Conservation (phyloP, 306 rosid species). For the Vigna mungo region DNA sequence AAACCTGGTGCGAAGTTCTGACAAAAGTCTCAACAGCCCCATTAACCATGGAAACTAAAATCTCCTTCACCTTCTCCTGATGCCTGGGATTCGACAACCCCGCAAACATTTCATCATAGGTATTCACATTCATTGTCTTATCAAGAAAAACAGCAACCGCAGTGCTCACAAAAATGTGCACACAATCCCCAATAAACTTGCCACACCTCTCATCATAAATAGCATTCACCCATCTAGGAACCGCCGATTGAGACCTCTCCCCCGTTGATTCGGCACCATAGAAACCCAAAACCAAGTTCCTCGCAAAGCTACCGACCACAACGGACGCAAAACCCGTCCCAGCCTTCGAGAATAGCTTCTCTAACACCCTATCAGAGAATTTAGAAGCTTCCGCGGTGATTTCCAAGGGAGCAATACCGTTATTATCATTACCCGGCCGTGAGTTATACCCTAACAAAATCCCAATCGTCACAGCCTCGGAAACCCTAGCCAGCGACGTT, state of each 20-base stretch:
- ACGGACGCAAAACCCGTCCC: conserved; percentile 87
- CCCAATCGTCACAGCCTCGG: conserved; percentile 71
- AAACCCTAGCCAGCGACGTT: conserved; percentile 53
- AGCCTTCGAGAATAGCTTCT: conserved; percentile 67
- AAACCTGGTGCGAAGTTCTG: conserved; percentile 80
- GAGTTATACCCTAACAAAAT: conserved; percentile 57
- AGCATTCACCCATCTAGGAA: conserved; percentile 64
- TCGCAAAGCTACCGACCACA: conserved; percentile 95
- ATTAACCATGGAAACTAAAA: conserved; percentile 74
- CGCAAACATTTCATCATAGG: conserved; percentile 70
- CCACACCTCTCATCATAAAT: conserved; percentile 61
- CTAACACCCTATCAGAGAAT: conserved; percentile 59
- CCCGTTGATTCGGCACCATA: conserved; percentile 33
- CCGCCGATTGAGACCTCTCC: conserved; percentile 48
- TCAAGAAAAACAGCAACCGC: conserved; percentile 88
- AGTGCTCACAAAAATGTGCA: conserved; percentile 79
- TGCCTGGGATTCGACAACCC: conserved; percentile 87
- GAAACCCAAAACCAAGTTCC: conserved; percentile 79
- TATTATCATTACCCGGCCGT: conserved; percentile 32
- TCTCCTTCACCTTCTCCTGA: conserved; percentile 62
- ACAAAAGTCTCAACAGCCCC: conserved; percentile 91
- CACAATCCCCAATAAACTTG: conserved; percentile 62
- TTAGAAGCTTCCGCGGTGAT: conserved; percentile 36
- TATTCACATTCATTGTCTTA: conserved; percentile 79
- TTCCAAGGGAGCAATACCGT: background rate